Conservation (phyloP, 176 grass and related monocot species). For the Sorghum bicolor region DNA sequence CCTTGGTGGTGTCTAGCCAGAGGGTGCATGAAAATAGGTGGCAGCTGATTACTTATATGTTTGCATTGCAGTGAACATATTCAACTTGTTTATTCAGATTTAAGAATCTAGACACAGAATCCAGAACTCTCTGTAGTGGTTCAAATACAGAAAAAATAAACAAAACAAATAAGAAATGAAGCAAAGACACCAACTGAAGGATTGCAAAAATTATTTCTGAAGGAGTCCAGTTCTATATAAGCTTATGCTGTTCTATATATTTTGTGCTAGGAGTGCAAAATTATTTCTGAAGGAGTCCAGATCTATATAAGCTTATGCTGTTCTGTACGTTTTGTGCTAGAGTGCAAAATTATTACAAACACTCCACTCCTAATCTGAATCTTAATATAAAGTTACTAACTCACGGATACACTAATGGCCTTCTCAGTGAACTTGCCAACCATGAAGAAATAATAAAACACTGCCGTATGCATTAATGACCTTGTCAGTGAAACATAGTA, state of each 20-base stretch:
- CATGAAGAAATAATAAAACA: not conserved
- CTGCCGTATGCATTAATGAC: too few species aligned
- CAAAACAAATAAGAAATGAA: not conserved
- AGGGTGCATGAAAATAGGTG: not conserved
- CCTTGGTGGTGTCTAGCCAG: not conserved
- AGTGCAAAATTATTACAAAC: not conserved
- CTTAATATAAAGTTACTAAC: too few species aligned
- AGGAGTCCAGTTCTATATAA: not conserved
- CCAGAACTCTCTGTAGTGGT: not conserved
- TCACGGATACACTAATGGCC: not conserved
- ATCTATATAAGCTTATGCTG: not conserved
- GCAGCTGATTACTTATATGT: not conserved
- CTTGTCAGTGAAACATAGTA: too few species aligned
- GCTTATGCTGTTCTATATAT: too few species aligned
- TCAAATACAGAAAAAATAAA: not conserved
- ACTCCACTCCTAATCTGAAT: too few species aligned
- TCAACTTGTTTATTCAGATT: not conserved
- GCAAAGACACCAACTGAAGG: too few species aligned
- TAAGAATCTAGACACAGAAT: not conserved
- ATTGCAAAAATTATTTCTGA: too few species aligned
- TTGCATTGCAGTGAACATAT: not conserved
- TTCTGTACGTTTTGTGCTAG: too few species aligned
- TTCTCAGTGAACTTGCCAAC: not conserved
- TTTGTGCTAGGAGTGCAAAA: too few species aligned
- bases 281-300: too few species aligned